Percentiles rank a stretch among this genome's conserved stretches.
These are phyloP conservation scores for Casuarina cunninghamiana DNA, from an alignment of 306 rosid genomes.

Conservation along the genomic window DNA sequence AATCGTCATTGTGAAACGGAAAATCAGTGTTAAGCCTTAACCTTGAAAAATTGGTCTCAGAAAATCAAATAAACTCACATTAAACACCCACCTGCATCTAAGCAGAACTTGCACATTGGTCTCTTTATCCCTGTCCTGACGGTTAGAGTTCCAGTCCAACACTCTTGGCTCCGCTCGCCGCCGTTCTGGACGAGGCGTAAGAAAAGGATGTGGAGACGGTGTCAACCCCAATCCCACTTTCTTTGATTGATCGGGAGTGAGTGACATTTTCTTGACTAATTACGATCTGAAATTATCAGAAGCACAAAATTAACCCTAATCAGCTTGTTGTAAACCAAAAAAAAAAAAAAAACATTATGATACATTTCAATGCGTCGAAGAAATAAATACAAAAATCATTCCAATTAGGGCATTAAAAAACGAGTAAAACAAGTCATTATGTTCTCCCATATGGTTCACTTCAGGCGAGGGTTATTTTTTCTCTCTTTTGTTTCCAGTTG, in stretches of 20 bases:
- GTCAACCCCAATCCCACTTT: constrained; percentile 74
- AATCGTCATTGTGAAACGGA: background rate
- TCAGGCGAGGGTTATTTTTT: background rate
- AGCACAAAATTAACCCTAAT: background rate
- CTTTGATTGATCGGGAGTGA: constrained; percentile 76
- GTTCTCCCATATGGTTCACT: background rate
- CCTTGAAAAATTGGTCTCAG: background rate
- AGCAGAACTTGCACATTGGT: constrained; percentile 80
- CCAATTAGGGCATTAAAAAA: background rate
- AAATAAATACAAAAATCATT: background rate
- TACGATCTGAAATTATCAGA: constrained; percentile 10
- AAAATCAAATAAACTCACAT: background rate
- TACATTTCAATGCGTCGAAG: background rate
- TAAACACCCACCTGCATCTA: constrained; percentile 73
- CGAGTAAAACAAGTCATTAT: background rate
- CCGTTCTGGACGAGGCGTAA: constrained; percentile 88
- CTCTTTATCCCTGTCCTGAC: constrained; percentile 69
- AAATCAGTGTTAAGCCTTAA: background rate
- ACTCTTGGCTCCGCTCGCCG: constrained; percentile 66
- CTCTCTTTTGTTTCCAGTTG: background rate
- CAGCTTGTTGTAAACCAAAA: background rate
- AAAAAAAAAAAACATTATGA: background rate
- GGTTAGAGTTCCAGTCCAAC: constrained; percentile 51
- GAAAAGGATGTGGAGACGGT: constrained; percentile 75
- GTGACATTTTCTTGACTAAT: constrained; percentile 38